Base-by-base conservation (phyloP, 768 basidiomycete genomes). In the Pisolithus albus region DNA sequence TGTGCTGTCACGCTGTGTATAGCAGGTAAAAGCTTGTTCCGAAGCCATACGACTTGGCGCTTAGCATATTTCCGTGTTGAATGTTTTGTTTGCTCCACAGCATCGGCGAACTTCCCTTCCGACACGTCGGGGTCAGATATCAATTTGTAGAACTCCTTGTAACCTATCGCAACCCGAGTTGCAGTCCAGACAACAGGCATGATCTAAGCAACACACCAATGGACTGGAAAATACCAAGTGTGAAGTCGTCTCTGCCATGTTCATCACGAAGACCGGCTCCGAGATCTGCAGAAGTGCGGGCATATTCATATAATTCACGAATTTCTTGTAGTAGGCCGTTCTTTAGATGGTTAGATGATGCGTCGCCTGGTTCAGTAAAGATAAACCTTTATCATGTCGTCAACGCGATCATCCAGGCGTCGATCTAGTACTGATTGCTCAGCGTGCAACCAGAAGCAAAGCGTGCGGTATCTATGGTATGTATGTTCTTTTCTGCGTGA, bases 381-480 rank as follows among this genome's bases (percentile, higher is more conserved):
- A 46, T 52, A 48, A 50, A 94, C 92, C 72, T 84, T 73, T 50
- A 97, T 74, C 96, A 99, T 99, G 56, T 80, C 76, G 59, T 96
- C 91, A 1, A 97, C 86, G 18, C 96, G 80, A 9, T 66, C 68
- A 61, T 96, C 83, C 21, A 99, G 70, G 15, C 94, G 80, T 36
- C 72, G 70, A 40, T 83, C 75, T 13, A 98, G 70, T 1, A 71
- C 65, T 1, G 77, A 72, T 3, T 81, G 76, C 21, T 86, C 79
- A 1, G 92, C 85, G 55, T 88, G 90, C 8, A 98, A 69, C 95
- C 96, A 99, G 66, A 97, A 87, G 47, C 86, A 84, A 26, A 99
- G 73, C 0, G 91, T 87, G 7, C 79, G 80, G 67, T 88, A 98
- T 63, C 92, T 95, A 46, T n/a, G 52, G 39, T 23, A 40, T 38